Conservation (phyloP, 495 filamentous ascomycete genomes). For the Daldinia loculata region DNA sequence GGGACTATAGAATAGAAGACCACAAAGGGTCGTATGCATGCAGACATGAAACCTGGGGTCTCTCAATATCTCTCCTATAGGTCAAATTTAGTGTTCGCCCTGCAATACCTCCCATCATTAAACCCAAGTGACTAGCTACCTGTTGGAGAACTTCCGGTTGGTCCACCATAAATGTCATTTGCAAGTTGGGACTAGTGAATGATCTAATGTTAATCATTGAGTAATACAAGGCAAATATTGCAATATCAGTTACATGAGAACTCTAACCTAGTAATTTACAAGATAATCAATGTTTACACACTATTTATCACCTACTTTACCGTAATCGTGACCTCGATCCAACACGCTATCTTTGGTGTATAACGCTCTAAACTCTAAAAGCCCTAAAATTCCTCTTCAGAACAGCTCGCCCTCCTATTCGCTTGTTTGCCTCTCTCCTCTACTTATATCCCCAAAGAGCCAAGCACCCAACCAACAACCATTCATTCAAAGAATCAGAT, state of each 20-base stretch:
- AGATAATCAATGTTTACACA: neutral
- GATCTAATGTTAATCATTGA: neutral
- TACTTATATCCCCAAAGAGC: conserved; percentile 11
- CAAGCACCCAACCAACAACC: neutral
- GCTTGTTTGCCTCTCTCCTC: neutral
- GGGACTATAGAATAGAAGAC: neutral
- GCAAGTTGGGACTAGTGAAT: neutral
- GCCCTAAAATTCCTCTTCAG: neutral
- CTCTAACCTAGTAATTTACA: neutral
- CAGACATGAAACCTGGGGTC: neutral
- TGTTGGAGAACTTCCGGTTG: neutral
- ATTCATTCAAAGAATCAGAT: conserved; percentile 68
- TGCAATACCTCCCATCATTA: neutral
- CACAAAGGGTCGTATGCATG: neutral
- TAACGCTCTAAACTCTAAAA: neutral
- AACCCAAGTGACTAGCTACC: neutral
- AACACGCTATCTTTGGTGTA: neutral
- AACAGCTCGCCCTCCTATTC: neutral
- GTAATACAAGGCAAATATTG: neutral
- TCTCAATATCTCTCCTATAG: neutral
- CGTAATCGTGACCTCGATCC: neutral
- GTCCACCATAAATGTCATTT: neutral
- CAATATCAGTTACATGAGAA: neutral
- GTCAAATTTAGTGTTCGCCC: neutral
- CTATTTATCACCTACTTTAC: neutral